Evolutionary conservation across 2,329 filamentous ascomycete genomes (phyloP), one percentile per base, ranked within the genome.

Genomic region (Neopestalotiopsis sp.): DNA sequence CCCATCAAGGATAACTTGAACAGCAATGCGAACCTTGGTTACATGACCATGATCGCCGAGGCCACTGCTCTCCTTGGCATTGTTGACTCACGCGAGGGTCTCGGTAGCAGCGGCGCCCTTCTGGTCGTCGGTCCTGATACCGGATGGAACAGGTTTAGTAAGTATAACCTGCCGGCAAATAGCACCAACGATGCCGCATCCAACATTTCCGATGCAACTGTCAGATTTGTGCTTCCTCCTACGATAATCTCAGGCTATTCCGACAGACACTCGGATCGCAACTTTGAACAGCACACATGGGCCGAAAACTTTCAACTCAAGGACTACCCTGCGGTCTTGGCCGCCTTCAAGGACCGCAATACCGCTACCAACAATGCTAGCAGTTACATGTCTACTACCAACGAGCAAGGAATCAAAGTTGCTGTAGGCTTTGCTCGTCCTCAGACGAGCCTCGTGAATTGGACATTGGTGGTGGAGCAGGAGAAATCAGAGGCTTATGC

Each of bases 391-490:
- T 88, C 89, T 12, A 92, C 93, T 0, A 84, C 78, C 9, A 97
- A 97, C 73, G 94, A 97, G 74, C 85, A 94, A 71, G 87, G 87
- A 0, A 79, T 86, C 10, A 77, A 81, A 4, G 93, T 98, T 1
- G 92, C 94, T 12, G 91, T 95, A n/a, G 95, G 94, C 28, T 95
- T 90, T 75, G 93, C 93, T 7, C 85, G 92, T 12, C 89, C 92
- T 0, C 85, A 88, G 66, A 93, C 87, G 5, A 77, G 81, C 0
- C 81, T 97, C 66, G 93, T 93, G 7, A 89, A 95, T 75, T 98
- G 95, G 95, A 90, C 93, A 5, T 82, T 98, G 3, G 75, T 97
- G 2, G 88, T 97, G 0, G 95, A 97, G 77, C 91, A 96, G 78
- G 84, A 89, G 2, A 89, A 89, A 71, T 78, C 79, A 28, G 94